These are phyloP conservation scores for Ceratocystiopsis minuta DNA, from an alignment of 2,329 filamentous ascomycete genomes.

Conservation along the genomic window DNA sequence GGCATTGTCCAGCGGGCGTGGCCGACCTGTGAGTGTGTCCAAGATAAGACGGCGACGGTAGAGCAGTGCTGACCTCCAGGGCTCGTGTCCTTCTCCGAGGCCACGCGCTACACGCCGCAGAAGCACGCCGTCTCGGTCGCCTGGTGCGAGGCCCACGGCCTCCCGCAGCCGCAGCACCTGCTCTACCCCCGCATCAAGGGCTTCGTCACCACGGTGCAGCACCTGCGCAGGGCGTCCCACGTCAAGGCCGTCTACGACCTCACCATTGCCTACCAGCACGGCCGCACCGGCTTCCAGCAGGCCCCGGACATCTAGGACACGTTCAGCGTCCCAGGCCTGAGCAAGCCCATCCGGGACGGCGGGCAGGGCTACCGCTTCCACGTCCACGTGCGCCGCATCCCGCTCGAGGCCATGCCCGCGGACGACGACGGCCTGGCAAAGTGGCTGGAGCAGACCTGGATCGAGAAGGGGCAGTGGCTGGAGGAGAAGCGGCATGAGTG, in stretches of 20 bases:
- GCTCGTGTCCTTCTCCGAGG: conserved; percentile 48
- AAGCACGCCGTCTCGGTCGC: conserved; percentile 32
- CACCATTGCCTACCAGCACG: conserved; percentile 33
- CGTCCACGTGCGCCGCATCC: conserved; percentile 29
- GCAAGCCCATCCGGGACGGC: neutral
- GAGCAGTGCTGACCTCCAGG: conserved; percentile 21
- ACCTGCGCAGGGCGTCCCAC: conserved; percentile 30
- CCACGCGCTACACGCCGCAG: conserved; percentile 36
- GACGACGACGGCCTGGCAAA: conserved; percentile 29
- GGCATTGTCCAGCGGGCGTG: conserved; percentile 32
- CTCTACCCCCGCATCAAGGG: conserved; percentile 43
- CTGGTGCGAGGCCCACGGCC: conserved; percentile 33
- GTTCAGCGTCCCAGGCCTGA: conserved; percentile 22
- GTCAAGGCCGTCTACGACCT: conserved; percentile 37
- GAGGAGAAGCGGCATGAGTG: conserved; percentile 25
- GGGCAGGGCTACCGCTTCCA: conserved; percentile 28
- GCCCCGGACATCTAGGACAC: conserved; percentile 36
- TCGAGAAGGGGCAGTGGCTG: conserved; percentile 34
- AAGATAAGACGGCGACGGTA: conserved; percentile 11
- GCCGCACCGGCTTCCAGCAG: conserved; percentile 16
- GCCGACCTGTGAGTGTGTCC: conserved; percentile 30
- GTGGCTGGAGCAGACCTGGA: conserved; percentile 35
- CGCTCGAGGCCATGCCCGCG: conserved; percentile 27
- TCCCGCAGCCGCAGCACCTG: conserved; percentile 35
- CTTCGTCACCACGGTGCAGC: conserved; percentile 40